Conservation (phyloP, 805 yeast species). For the Debaryomyces hansenii region DNA sequence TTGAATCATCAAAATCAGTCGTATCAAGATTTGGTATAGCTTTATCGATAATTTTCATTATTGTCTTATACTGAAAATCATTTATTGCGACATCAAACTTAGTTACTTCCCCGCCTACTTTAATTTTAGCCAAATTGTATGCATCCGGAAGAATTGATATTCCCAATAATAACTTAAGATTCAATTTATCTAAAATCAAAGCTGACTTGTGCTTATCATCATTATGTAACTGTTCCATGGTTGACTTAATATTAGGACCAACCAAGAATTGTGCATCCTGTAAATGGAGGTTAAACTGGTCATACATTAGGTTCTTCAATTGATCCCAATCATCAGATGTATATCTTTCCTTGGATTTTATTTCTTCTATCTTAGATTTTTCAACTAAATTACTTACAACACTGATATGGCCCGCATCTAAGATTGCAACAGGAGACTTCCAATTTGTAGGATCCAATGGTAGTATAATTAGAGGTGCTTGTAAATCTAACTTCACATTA, state of each 20-base stretch:
- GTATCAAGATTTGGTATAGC: slow-evolving; percentile 57
- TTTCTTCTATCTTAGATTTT: slow-evolving; percentile 61
- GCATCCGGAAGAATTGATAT: slow-evolving; percentile 85
- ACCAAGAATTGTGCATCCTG: slow-evolving; percentile 87
- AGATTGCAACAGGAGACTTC: slow-evolving; percentile 83
- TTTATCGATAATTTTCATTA: slow-evolving; percentile 74
- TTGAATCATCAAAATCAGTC: slow-evolving; percentile 30
- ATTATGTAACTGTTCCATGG: slow-evolving; percentile 68
- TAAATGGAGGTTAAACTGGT: slow-evolving; percentile 71
- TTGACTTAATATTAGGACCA: slow-evolving; percentile 77
- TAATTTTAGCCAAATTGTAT: slow-evolving; percentile 66
- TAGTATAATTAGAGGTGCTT: slow-evolving; percentile 86
- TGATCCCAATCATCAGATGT: slow-evolving; percentile 71
- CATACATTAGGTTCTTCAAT: slow-evolving; percentile 82
- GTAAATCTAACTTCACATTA: slow-evolving; percentile 81
- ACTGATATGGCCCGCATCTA: slow-evolving; percentile 95
- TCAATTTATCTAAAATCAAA: slow-evolving; percentile 72
- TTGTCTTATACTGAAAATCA: slow-evolving; percentile 86
- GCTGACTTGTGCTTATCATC: slow-evolving; percentile 46
- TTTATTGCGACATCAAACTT: slow-evolving; percentile 67
- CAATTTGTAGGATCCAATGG: slow-evolving; percentile 80
- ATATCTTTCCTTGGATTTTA: slow-evolving; percentile 62
- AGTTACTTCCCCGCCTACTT: slow-evolving; percentile 77
- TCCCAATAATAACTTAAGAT: slow-evolving; percentile 72
- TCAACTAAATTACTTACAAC: slow-evolving; percentile 79